These are phyloP conservation scores for Hymenochaete sp. DNA, from an alignment of 1,284 basidiomycete species.

Conservation along the genomic window DNA sequence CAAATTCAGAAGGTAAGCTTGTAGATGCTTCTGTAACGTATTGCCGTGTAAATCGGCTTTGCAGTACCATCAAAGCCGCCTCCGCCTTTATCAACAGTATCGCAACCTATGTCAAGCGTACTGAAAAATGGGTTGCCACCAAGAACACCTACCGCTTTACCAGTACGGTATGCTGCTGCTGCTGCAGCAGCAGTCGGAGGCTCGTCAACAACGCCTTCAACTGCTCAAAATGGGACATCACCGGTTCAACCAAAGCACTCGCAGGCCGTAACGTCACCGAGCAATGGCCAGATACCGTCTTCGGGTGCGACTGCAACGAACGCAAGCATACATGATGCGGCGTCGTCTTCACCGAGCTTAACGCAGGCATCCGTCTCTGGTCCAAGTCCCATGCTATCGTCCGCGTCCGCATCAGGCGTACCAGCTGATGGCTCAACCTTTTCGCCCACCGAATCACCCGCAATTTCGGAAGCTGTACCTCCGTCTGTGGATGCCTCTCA, in stretches of 20 bases:
- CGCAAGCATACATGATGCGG: slow-evolving; percentile 37
- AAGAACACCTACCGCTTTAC: slow-evolving; percentile 46
- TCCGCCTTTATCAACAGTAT: slow-evolving; percentile 69
- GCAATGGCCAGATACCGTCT: slow-evolving; percentile 22
- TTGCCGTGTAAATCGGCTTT: background rate
- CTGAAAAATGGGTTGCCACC: slow-evolving; percentile 59
- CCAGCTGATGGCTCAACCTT: slow-evolving; percentile 64
- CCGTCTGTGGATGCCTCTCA: slow-evolving; percentile 44
- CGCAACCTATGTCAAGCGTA: slow-evolving; percentile 75
- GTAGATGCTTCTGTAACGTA: background rate
- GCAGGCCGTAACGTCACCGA: slow-evolving; percentile 23
- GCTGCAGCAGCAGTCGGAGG: slow-evolving; percentile 72
- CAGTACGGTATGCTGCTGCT: slow-evolving; percentile 86
- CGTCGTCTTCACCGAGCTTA: slow-evolving; percentile 65
- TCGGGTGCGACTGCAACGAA: slow-evolving; percentile 26
- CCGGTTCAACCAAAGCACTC: slow-evolving; percentile 19
- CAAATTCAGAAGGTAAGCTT: slow-evolving; percentile 39
- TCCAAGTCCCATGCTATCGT: slow-evolving; percentile 63
- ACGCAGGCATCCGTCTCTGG: slow-evolving; percentile 66
- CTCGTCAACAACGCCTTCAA: slow-evolving; percentile 29
- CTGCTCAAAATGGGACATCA: slow-evolving; percentile 19
- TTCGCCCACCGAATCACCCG: slow-evolving; percentile 60
- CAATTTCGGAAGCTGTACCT: slow-evolving; percentile 58
- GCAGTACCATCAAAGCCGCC: slow-evolving; percentile 48
- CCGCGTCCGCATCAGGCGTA: slow-evolving; percentile 58